Evolutionary conservation across 345 rosid species (phyloP), one percentile per base, ranked within the genome.

Genomic region (Trapa bicornis): DNA sequence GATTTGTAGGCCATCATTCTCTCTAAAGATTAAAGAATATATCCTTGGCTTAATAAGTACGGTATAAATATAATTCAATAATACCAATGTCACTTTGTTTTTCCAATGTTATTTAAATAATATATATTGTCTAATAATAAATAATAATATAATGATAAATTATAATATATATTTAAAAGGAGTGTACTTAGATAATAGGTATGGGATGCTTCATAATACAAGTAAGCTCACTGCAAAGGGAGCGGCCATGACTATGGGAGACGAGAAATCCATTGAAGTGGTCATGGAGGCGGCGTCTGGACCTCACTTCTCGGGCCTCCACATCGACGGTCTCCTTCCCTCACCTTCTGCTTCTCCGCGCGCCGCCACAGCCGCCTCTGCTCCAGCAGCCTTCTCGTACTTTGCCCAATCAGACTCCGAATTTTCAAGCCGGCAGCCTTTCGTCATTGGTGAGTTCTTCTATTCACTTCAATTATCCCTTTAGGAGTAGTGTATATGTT

Each of bases 301-400:
- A 47, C 92, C 96, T 32, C 99, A 95, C 88, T 95, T 91, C 88
- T 95, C 99, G 74, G 97, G 99, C 76, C 85, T 95, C 60, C 99
- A 87, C 61, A 81, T 85, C 45, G 96, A 91, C 77, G 86, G 88
- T 53, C 85, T 82, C 54, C 81, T 76, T 48, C 79, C 96, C 37
- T 80, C 92, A n/a, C 81, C 92, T 17, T 73, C 85, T 1, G 70
- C 87, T 43, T 76, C 89, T 1, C 64, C 91, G 33, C 39, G 70
- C 65, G 70, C 84, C 36, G 71, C 89, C 61, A 65, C 88, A 54
- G 38, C 88, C 54, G 38, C 69, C 47, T 37, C 72, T 1, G 68
- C 82, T 7, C 72, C 87, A 35, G 71, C 88, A 42, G 36, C 64
- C 50, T 11, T 13, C 48, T 41, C 43, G 6, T 45, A 45, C 48